These are phyloP conservation scores for Picea abies DNA, from an alignment of 83 land plant species.

Conservation along the genomic window DNA sequence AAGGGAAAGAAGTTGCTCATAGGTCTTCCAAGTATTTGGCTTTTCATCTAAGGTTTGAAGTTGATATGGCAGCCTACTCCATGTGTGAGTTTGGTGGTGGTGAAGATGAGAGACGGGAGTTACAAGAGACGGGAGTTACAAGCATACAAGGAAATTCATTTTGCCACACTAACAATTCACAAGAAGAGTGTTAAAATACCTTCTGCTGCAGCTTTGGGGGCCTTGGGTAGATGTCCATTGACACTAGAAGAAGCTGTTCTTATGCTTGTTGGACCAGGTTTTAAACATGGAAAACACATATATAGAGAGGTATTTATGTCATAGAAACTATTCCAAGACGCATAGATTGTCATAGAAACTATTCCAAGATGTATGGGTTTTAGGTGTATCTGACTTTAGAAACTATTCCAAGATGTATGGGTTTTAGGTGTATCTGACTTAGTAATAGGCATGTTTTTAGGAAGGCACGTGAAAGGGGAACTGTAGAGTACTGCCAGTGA, in stretches of 20 bases:
- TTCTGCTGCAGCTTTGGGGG: too few relatives aligned
- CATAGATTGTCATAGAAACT: too few relatives aligned
- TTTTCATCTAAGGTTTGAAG: slow-evolving; percentile 89
- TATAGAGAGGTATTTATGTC: slow-evolving; percentile 14
- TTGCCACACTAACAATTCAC: slow-evolving; percentile 64
- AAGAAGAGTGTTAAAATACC: slow-evolving; percentile 23
- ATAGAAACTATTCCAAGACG: too few relatives aligned
- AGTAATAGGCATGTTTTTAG: too few relatives aligned
- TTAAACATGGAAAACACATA: slow-evolving; percentile 83
- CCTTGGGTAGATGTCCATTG: slow-evolving; percentile 80
- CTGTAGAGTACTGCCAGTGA: too few relatives aligned
- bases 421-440: too few relatives aligned
- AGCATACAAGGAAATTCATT: slow-evolving; percentile 61
- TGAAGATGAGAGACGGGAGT: slow-evolving; percentile 68
- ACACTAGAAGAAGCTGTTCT: slow-evolving; percentile 93
- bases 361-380: too few relatives aligned
- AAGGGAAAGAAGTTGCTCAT: slow-evolving; percentile 1
- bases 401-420: too few relatives aligned
- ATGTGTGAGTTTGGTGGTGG: slow-evolving; percentile 99
- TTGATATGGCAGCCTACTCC: slow-evolving; percentile 98
- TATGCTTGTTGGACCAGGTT: slow-evolving; percentile 95
- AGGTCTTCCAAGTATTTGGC: slow-evolving; percentile 64
- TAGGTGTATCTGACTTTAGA: too few relatives aligned
- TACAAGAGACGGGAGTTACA: slow-evolving; percentile 35
- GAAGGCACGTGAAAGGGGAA: too few relatives aligned